Percentiles rank a stretch among this genome's conserved stretches.
phyloP scores from a whole-genome alignment of 1,284 basidiomycete genomes.

The Austropuccinia psidii region DNA sequence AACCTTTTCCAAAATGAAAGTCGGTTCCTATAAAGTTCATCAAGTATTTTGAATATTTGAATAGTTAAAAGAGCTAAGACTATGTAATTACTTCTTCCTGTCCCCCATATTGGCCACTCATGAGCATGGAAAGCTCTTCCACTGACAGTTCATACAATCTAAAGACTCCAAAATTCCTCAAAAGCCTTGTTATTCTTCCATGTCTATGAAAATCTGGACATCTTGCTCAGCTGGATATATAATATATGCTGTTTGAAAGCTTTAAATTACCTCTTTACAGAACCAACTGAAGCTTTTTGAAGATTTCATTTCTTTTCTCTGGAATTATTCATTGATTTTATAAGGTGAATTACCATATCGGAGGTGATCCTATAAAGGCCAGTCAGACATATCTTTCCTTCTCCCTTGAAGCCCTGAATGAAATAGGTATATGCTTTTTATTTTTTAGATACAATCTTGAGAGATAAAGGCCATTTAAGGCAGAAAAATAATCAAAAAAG shows the following conservation, averaged over 20 bases:
- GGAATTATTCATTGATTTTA: background rate
- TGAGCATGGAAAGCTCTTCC: background rate
- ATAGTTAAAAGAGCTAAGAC: background rate
- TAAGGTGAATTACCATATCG: background rate
- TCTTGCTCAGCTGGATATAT: background rate
- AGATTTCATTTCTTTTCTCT: background rate
- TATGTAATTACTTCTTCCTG: background rate
- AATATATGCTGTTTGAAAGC: background rate
- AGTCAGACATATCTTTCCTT: too few relatives aligned
- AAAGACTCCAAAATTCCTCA: background rate
- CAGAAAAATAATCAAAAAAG: too few relatives aligned
- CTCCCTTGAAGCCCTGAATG: too few relatives aligned
- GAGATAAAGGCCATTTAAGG: too few relatives aligned
- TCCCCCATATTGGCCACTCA: background rate
- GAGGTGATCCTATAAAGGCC: too few relatives aligned
- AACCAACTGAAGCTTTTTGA: background rate
- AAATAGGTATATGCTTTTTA: too few relatives aligned
- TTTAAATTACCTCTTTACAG: background rate
- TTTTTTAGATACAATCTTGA: too few relatives aligned
- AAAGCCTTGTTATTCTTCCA: background rate
- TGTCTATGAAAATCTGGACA: background rate
- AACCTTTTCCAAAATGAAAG: background rate
- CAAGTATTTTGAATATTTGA: background rate
- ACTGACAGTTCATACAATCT: conserved; percentile 5
- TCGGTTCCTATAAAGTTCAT: background rate